Evolutionary conservation across 192 early-diverging fungal genomes (phyloP), one percentile per base, ranked within the genome.

Genomic region (Backusella macrospora): DNA sequence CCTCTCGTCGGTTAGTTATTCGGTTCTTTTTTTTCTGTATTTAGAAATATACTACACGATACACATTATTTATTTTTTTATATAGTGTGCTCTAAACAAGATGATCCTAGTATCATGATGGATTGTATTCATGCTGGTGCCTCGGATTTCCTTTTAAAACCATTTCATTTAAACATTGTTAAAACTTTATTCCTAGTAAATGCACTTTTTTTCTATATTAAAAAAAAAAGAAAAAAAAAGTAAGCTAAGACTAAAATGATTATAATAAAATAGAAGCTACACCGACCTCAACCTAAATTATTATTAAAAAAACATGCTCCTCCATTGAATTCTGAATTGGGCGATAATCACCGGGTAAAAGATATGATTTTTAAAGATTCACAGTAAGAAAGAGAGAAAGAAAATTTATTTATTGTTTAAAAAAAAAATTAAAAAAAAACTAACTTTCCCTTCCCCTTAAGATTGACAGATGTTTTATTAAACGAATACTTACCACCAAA

Each of bases 111-210:
- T 15, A 77, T 82, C 39, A 84, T 86, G 73, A 38, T 81, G 47
- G 78, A 83, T 29, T 77, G 85, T 65, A 76, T 88, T 55, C 86
- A 88, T 34, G 71, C 81, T 16, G 86, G 86, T 39, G 86, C 85
- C 10, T 74, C 79, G 10, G 86, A 88, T 70, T 85, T 82, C 55
- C 62, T 88, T 44, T 43, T 86, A 42, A 86, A 84, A 74, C 86
- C 86, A 14, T 69, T 88, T 21, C 68, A 77, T 26, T 64, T 80
- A 43, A 76, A 84, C 59, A 82, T 80, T 5, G 76, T 83, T n/a
- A 81, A 83, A 68, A 86, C 86, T 12, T 29, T 88, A 26, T 88
- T 86, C 68, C 72, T 88, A 75, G 86, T 86, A 78, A 79, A 75
- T 78, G 3, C 4, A 21, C 16, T 48, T 16, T 16, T 16, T 48